Percentiles rank a stretch among this genome's conserved stretches.
These are phyloP conservation scores for Dactylella cylindrospora DNA, from an alignment of 2,329 filamentous ascomycete genomes.

Conservation along the genomic window DNA sequence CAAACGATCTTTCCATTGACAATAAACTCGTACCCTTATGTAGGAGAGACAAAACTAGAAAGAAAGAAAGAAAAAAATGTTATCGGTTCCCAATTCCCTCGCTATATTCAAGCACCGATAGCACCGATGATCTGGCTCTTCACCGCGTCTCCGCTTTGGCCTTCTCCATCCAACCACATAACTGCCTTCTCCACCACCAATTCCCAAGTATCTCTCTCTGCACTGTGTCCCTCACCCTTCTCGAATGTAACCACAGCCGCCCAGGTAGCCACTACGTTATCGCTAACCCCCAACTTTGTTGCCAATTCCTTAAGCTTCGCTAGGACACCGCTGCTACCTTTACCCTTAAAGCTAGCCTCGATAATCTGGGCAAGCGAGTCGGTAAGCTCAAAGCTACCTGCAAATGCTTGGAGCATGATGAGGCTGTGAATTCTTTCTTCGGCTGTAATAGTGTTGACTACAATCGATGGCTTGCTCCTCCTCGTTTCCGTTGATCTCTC, in stretches of 20 bases:
- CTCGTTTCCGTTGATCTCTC: too few relatives aligned
- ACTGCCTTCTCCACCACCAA: constrained; percentile 41
- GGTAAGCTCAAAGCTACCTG: constrained; percentile 14
- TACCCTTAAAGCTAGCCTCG: constrained; percentile 21
- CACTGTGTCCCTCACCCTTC: constrained; percentile 26
- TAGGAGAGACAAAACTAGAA: too few relatives aligned
- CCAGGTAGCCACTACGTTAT: constrained; percentile 33
- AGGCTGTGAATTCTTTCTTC: constrained; percentile 33
- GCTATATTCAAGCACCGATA: constrained; percentile 21
- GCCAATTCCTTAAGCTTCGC: constrained; percentile 28
- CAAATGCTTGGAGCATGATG: constrained; percentile 39
- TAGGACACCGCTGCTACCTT: constrained; percentile 11
- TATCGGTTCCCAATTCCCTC: too few relatives aligned
- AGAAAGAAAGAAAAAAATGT: too few relatives aligned
- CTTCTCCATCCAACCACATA: constrained; percentile 31
- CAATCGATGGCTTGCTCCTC: too few relatives aligned
- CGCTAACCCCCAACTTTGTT: constrained; percentile 11
- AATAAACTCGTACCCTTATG: too few relatives aligned
- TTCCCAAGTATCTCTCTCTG: constrained; percentile 42
- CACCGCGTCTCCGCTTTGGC: constrained; percentile 13
- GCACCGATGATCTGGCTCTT: constrained; percentile 8
- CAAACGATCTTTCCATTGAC: too few relatives aligned
- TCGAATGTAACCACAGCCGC: constrained; percentile 26
- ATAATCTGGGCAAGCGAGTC: constrained; percentile 9
- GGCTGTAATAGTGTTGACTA: too few relatives aligned